Conservation (phyloP, 2,329 filamentous ascomycete species). For the Hypoxylon sp. region DNA sequence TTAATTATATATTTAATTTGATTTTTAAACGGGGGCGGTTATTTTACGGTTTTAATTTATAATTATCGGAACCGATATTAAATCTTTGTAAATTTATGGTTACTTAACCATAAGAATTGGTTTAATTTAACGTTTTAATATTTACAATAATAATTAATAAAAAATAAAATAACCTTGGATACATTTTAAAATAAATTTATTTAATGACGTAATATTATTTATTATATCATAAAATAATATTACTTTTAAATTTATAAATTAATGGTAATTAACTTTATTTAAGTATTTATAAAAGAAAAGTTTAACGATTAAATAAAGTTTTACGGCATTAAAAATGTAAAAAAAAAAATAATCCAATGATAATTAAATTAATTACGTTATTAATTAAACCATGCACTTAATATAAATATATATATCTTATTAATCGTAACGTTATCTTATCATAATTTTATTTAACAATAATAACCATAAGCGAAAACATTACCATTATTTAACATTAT, state of each 20-base stretch:
- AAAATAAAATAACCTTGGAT: not conserved
- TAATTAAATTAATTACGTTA: too few species aligned
- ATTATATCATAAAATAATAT: not conserved
- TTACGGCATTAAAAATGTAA: too few species aligned
- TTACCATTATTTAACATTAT: not conserved
- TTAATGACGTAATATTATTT: not conserved
- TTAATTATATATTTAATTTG: conserved; percentile 1
- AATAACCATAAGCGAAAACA: not conserved
- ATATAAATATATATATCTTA: not conserved
- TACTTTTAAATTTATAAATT: not conserved
- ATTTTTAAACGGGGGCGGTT: not conserved
- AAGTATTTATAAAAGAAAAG: not conserved
- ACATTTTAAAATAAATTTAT: not conserved
- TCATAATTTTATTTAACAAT: not conserved
- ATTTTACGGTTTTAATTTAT: conserved; percentile 1
- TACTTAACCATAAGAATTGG: not conserved
- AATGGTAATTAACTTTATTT: not conserved
- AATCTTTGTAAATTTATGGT: not conserved
- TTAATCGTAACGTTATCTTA: not conserved
- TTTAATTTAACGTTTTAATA: not conserved
- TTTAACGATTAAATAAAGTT: too few species aligned
- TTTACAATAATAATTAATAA: conserved; percentile 7
- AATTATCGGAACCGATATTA: not conserved
- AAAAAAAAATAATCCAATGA: too few species aligned
- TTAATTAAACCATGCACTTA: not conserved